Evolutionary conservation across 2,329 filamentous ascomycete species (phyloP), one percentile per base, ranked within the genome.

Genomic region (Diaporthe velutina): DNA sequence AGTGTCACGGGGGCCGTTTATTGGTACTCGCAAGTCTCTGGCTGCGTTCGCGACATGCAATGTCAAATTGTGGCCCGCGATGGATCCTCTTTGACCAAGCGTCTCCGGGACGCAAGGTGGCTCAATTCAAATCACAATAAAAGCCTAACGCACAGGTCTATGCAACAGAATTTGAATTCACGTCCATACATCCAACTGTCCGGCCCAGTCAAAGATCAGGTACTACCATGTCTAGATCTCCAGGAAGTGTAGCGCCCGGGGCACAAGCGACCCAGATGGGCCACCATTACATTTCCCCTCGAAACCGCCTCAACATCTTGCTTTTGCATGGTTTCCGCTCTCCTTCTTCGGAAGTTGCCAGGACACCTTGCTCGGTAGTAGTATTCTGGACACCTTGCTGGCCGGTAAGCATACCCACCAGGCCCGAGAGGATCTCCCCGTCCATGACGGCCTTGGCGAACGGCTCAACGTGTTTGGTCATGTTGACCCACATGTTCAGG

Each of bases 371-470:
- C 57, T 57, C 5, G 2, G 19, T 28, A 2, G 33, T 22, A 38
- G 12, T 13, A 8, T 4, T 7, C n/a, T 54, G 64, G 4, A 12
- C 33, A 3, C 10, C 25, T 13, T 68, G 6, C 33, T 54, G n/a
- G 30, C 64, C 64, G 12, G 64, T 68, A n/a, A 68, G 64, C 64
- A 68, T 54, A 5, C 64, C 64, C 33, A 28, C n/a, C 45, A 68
- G 48, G 33, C 64, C 64, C 15, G 48, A 54, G 1, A 68, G 64
- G 4, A 54, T 40, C 0, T 68, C 48, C n/a, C 64, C 64, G 17
- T 68, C 33, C 64, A 68, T 68, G 5, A 68, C 64, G 25, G 64
- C 64, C 48, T 54, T 68, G 13, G 64, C 64, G 33, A 68, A 68
- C 10, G 64, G 64, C 64, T 68, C 48, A 8, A 68, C 22, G 4